A percentile compares a stretch with the other conserved stretches of the same genome.
These are phyloP conservation scores for Rostrohypoxylon terebratum DNA, from an alignment of 495 filamentous ascomycete genomes.

Conservation along the genomic window DNA sequence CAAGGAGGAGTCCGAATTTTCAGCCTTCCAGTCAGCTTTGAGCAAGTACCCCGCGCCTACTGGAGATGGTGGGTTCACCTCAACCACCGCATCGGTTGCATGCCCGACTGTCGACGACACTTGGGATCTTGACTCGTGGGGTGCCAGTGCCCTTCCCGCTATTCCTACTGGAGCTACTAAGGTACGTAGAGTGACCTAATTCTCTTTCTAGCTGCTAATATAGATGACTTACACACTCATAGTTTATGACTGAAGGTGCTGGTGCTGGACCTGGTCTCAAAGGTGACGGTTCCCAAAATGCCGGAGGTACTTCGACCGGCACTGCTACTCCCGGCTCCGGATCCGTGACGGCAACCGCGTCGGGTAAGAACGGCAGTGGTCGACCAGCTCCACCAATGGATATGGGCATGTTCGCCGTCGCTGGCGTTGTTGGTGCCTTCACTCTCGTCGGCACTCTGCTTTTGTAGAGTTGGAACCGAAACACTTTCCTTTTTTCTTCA, in stretches of 20 bases:
- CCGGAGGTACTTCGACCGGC: slow-evolving; percentile 68
- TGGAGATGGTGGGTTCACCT: slow-evolving; percentile 82
- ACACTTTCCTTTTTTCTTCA: slow-evolving; percentile 8
- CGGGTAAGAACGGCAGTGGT: slow-evolving; percentile 52
- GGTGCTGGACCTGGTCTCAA: slow-evolving; percentile 77
- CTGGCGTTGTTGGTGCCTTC: slow-evolving; percentile 66
- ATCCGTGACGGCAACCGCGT: slow-evolving; percentile 57
- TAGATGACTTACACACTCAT: slow-evolving; percentile 43
- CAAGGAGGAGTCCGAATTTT: slow-evolving; percentile 69
- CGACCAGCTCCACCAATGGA: slow-evolving; percentile 61
- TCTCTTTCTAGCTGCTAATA: background rate
- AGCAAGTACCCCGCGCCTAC: slow-evolving; percentile 69
- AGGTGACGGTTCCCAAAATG: slow-evolving; percentile 78
- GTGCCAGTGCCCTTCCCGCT: slow-evolving; percentile 71
- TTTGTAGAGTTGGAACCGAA: slow-evolving; percentile 54
- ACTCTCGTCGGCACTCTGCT: slow-evolving; percentile 74
- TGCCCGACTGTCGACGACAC: slow-evolving; percentile 77
- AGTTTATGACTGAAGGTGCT: slow-evolving; percentile 79
- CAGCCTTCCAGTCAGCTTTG: slow-evolving; percentile 73
- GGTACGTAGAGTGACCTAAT: slow-evolving; percentile 32
- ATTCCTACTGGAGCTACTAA: slow-evolving; percentile 73
- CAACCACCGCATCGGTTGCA: slow-evolving; percentile 68
- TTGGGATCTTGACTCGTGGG: slow-evolving; percentile 74
- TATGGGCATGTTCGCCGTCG: slow-evolving; percentile 66
- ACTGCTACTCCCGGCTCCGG: slow-evolving; percentile 75